Conservation (phyloP, 768 basidiomycete species). For the Mycena galopus region DNA sequence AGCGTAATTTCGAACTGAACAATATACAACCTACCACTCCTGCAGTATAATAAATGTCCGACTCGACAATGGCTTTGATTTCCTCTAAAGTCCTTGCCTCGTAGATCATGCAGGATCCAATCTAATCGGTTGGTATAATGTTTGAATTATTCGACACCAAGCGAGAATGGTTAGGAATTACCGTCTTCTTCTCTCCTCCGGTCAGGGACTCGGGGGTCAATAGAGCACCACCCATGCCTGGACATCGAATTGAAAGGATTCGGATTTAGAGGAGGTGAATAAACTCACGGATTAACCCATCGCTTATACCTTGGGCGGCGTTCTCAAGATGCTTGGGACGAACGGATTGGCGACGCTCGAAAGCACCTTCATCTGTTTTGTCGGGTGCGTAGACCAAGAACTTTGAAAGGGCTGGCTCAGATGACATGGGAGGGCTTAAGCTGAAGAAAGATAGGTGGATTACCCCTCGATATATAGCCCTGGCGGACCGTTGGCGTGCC, state of each 20-base stretch:
- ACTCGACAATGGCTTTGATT: not conserved
- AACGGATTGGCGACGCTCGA: slow-evolving; percentile 69
- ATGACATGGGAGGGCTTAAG: no score
- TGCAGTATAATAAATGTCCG: not conserved
- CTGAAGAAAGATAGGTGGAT: no score
- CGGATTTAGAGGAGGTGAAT: slow-evolving; percentile 2
- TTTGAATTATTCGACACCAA: slow-evolving; percentile 41
- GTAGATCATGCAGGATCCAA: not conserved
- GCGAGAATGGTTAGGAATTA: slow-evolving; percentile 59
- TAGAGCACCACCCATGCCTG: slow-evolving; percentile 71
- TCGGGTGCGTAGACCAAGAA: slow-evolving; percentile 80
- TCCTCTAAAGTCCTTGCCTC: not conserved
- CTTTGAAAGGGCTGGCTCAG: slow-evolving; percentile 51
- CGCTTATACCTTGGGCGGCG: slow-evolving; percentile 55
- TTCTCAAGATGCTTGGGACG: slow-evolving; percentile 64
- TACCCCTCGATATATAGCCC: not conserved
- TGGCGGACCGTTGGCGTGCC: not conserved
- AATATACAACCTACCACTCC: not conserved
- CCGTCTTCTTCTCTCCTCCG: slow-evolving; percentile 64
- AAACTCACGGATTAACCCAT: slow-evolving; percentile 66
- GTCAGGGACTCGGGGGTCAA: slow-evolving; percentile 71
- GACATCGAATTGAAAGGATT: slow-evolving; percentile 57
- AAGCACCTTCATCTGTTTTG: slow-evolving; percentile 68
- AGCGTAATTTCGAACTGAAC: not conserved
- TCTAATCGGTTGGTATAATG: not conserved